phyloP scores from a whole-genome alignment of 1,139 yeast genomes.

The Pichia sp. region DNA sequence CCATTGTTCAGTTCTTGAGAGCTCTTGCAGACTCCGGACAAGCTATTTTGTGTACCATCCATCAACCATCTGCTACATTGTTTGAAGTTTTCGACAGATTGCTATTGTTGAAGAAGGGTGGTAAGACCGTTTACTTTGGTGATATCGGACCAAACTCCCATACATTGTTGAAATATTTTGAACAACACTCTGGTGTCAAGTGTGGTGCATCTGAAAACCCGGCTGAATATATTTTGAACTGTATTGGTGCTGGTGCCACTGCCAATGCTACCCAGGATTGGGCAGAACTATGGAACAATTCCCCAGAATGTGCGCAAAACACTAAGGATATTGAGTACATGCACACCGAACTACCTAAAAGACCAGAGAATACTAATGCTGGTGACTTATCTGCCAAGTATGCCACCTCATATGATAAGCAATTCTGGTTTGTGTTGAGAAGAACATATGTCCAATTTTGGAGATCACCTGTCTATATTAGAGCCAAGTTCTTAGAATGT shows the following conservation, averaged over 20 bases:
- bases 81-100: conserved; percentile 41
- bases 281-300: conserved; percentile 20
- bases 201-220: conserved; percentile 25
- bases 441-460: conserved; percentile 39
- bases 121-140: conserved; percentile 53
- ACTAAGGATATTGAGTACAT: conserved; percentile 21
- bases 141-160: conserved; percentile 45
- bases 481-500: conserved; percentile 34
- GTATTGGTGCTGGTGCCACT: conserved; percentile 57
- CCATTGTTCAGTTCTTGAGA: conserved; percentile 37
- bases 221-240: conserved; percentile 32
- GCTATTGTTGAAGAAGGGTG: conserved; percentile 38
- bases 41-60: conserved; percentile 47
- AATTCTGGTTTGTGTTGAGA: conserved; percentile 33
- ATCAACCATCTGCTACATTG: conserved; percentile 51
- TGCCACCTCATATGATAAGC: conserved; percentile 33
- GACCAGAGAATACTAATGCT: conserved; percentile 27
- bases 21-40: conserved; percentile 42
- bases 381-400: conserved; percentile 28
- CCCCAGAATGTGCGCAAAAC: conserved; percentile 11
- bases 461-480: conserved; percentile 42
- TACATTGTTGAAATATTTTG: conserved; percentile 39
- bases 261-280: conserved; percentile 38
- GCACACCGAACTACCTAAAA: conserved; percentile 16
- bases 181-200: conserved; percentile 18